Conservation (phyloP, 139 green algal genomes). For the Closterium sp. region DNA sequence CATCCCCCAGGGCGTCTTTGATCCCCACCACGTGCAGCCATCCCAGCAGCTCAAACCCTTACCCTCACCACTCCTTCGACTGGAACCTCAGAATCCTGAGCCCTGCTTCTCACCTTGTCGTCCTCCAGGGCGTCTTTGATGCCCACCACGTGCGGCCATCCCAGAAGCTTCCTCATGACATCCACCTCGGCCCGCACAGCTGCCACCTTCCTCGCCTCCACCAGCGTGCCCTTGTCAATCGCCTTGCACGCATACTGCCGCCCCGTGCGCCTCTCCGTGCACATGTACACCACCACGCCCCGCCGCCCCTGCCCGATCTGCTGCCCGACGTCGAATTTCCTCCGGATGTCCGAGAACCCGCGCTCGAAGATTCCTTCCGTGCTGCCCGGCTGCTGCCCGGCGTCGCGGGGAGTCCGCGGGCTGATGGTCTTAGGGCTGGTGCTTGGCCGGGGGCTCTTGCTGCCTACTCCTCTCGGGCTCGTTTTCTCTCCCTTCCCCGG, state of each 20-base stretch:
- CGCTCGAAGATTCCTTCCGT: not conserved
- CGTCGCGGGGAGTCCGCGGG: not conserved
- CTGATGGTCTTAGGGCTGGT: not conserved
- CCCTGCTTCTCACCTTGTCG: not conserved
- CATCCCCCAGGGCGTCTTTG: too few relatives aligned
- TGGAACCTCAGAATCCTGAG: too few relatives aligned
- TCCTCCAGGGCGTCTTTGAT: not conserved
- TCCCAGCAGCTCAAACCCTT: too few relatives aligned
- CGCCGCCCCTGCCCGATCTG: constrained; percentile 2
- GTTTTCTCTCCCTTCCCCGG: not conserved
- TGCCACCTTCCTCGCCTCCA: not conserved
- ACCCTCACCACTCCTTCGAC: too few relatives aligned
- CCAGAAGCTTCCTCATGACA: not conserved
- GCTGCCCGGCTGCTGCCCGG: not conserved
- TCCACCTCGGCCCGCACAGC: not conserved
- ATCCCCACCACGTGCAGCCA: too few relatives aligned
- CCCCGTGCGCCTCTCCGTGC: not conserved
- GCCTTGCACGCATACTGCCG: constrained; percentile 4
- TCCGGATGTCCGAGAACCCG: not conserved
- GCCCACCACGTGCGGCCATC: not conserved
- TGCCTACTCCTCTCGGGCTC: too few relatives aligned
- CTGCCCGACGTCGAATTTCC: not conserved
- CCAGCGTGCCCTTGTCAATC: not conserved
- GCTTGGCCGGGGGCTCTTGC: not conserved
- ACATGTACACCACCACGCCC: not conserved